These are phyloP conservation scores for Agastache rugosa DNA, from an alignment of 257 asterid genomes.

Conservation along the genomic window DNA sequence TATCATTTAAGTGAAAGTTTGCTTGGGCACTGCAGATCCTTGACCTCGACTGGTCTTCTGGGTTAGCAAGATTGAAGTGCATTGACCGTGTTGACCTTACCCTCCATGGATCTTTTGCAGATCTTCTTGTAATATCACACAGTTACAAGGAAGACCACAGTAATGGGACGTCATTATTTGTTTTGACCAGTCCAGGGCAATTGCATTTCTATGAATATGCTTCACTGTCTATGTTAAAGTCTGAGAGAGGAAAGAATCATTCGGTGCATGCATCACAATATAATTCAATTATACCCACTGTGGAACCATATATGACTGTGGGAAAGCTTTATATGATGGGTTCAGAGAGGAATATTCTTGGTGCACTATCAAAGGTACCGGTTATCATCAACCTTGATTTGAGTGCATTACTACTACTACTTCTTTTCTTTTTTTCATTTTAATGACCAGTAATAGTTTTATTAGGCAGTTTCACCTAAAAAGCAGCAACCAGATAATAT, in stretches of 20 bases:
- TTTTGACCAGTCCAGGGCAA: constrained; percentile 91
- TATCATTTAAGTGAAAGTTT: constrained; percentile 34
- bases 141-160: constrained; percentile 50
- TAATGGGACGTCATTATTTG: constrained; percentile 59
- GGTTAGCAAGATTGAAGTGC: constrained; percentile 80
- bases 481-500: constrained; percentile 46
- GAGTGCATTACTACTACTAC: background rate
- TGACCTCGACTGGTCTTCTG: constrained; percentile 95
- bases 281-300: constrained; percentile 73
- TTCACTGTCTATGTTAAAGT: constrained; percentile 65
- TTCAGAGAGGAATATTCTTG: constrained; percentile 45
- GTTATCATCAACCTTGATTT: constrained; percentile 38
- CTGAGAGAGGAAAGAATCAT: constrained; percentile 64
- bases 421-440: constrained; percentile 24
- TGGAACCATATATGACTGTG: constrained; percentile 79
- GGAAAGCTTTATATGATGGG: constrained; percentile 58
- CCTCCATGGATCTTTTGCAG: constrained; percentile 90
- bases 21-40: constrained; percentile 70
- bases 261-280: constrained; percentile 55
- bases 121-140: constrained; percentile 60
- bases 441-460: constrained; percentile 44
- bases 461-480: constrained; percentile 65
- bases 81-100: constrained; percentile 82
- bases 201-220: constrained; percentile 70
- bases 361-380: constrained; percentile 64